A percentile compares a stretch with the other conserved stretches of the same genome.
Evolutionary conservation across 208 protist genomes (phyloP).

Genomic region (Crithidia mellificae): DNA sequence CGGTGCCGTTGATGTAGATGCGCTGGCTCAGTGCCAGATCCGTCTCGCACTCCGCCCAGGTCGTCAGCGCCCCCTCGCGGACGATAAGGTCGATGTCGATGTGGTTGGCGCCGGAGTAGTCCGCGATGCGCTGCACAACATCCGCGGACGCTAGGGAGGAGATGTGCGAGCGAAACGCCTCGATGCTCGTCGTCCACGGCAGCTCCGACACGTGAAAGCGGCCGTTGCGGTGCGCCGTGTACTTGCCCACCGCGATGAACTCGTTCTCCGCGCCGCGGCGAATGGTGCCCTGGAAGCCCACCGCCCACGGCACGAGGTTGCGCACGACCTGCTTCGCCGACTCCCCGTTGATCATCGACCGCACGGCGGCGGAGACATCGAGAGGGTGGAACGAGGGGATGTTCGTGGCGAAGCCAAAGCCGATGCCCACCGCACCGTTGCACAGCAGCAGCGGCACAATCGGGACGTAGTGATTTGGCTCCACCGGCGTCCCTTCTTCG

Average conservation of each 20-base stretch:
- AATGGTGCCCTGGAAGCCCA: constrained; percentile 93
- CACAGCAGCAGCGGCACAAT: constrained; percentile 99
- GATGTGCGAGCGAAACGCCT: constrained; percentile 76
- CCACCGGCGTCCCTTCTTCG: constrained; percentile 98
- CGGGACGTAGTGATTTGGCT: constrained; percentile 99
- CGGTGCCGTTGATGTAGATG: constrained; percentile 85
- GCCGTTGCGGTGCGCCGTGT: constrained; percentile 62
- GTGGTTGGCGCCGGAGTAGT: constrained; percentile 91
- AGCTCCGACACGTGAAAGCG: constrained; percentile 80
- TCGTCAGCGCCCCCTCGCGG: constrained; percentile 51
- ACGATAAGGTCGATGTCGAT: constrained; percentile 89
- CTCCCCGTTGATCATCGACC: constrained; percentile 85
- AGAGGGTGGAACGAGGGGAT: constrained; percentile 97
- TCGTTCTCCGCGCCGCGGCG: constrained; percentile 63
- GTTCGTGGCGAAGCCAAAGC: constrained; percentile 97
- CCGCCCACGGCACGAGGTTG: constrained; percentile 95
- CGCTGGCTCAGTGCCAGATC: constrained; percentile 73
- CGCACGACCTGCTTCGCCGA: constrained; percentile 69
- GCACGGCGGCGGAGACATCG: constrained; percentile 92
- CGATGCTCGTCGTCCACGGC: constrained; percentile 75
- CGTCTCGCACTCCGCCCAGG: constrained; percentile 75
- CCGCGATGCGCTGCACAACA: constrained; percentile 85
- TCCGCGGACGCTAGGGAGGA: constrained; percentile 68
- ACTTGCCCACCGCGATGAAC: constrained; percentile 78
- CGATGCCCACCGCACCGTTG: constrained; percentile 99